Base-by-base conservation (phyloP, 2,329 filamentous ascomycete genomes). In the Scorias spongiosa region DNA sequence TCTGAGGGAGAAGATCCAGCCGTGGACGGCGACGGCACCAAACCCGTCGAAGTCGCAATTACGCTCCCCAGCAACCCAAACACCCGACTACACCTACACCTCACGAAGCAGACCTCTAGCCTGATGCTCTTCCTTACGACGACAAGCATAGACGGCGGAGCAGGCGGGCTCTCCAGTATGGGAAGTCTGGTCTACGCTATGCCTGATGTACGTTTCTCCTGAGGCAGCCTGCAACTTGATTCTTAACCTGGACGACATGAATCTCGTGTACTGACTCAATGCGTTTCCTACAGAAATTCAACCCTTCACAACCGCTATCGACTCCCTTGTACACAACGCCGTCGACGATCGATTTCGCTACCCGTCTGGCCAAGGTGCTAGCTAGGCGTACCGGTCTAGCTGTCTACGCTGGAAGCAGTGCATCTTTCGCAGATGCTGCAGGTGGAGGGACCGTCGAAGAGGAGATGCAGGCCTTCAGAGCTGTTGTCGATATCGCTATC, bases 181-280 rank as follows among this genome's bases (percentile, higher is more conserved):
- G 89, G 91, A 2, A 94, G 86, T 41, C 89, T 96, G 58, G 84
- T 96, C 39, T 96, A 94, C 60, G 84, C 88, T 2, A 76, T 98
- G 61, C 89, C 91, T 12, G 83, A 94, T 66, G 91, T 94, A 67
- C 54, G 69, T 43, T 29, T 20, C 40, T n/a, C 18, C 8, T 39
- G 14, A 20, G 18, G 28, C 9, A 28, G 28, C 20, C 34, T 30
- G 29, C 14, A 39, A 39, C 32, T 7, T 34, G 18, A n/a, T 20
- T 20, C 29, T 8, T n/a, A 5, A n/a, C 12, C 17, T 20, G 12
- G 32, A 29, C 20, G 3, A 29, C 32, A 10, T n/a, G 26, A 29
- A 40, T 20, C 11, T 30, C 28, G 41, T 29, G 34, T 14, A 6
- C 29, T 10, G 26, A 9, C n/a, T 10, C n/a, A 6, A 20, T 8